A percentile compares a stretch with the other conserved stretches of the same genome.
These are phyloP conservation scores for Solanum etuberosum DNA, from an alignment of 257 asterid genomes.

Conservation along the genomic window DNA sequence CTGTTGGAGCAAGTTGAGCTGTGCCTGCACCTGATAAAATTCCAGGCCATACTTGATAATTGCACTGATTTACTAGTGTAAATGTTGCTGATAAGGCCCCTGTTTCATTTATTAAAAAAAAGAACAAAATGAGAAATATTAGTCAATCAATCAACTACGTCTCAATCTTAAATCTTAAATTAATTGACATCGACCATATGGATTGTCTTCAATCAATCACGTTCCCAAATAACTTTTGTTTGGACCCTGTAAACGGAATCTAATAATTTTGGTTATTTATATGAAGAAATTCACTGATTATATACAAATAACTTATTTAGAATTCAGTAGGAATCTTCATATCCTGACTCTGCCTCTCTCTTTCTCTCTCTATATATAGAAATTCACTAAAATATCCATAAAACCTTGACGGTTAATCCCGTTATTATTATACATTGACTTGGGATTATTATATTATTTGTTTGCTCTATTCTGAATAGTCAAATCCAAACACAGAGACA, in stretches of 20 bases:
- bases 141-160: background rate
- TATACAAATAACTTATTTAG: background rate
- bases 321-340: background rate
- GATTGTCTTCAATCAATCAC: no score
- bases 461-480: background rate
- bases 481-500: background rate
- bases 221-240: background rate
- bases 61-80: slow-evolving; percentile 50
- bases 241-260: background rate
- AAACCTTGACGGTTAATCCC: background rate
- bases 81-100: slow-evolving; percentile 38
- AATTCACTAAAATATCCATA: background rate
- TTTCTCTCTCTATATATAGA: no score
- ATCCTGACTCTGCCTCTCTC: background rate
- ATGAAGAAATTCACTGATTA: no score
- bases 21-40: slow-evolving; percentile 47
- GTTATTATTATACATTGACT: background rate
- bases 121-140: background rate
- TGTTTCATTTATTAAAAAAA: background rate
- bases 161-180: slow-evolving; percentile 32
- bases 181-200: slow-evolving; percentile 25
- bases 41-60: slow-evolving; percentile 68
- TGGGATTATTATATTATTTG: background rate
- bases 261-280: background rate
- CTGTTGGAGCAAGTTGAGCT: slow-evolving; percentile 38